phyloP scores from a whole-genome alignment of 164 flowering plant genomes.

The Dillenia turbinata region DNA sequence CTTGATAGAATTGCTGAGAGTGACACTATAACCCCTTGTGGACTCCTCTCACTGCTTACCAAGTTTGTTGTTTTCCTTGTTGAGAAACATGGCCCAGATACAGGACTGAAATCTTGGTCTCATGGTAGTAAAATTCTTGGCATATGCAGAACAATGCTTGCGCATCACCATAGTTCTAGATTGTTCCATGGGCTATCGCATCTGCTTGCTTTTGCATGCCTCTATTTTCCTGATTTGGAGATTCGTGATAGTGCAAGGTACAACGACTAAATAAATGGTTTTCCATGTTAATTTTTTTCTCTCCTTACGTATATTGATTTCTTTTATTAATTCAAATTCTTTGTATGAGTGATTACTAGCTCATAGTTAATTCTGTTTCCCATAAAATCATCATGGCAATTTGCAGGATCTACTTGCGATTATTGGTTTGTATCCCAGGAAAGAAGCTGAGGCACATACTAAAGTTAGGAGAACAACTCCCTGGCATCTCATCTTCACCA shows the following conservation, averaged over 20 bases:
- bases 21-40: constrained; percentile 62
- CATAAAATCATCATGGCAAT: constrained; percentile 2
- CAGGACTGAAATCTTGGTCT: constrained; percentile 77
- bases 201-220: constrained; percentile 72
- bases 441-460: constrained; percentile 72
- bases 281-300: not conserved
- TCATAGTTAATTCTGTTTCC: not conserved
- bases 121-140: constrained; percentile 84
- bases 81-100: constrained; percentile 69
- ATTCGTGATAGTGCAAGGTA: constrained; percentile 98
- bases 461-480: constrained; percentile 59
- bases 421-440: constrained; percentile 89
- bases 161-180: constrained; percentile 76
- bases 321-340: not conserved
- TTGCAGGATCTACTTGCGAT: constrained; percentile 83
- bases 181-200: constrained; percentile 66
- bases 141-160: constrained; percentile 80
- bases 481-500: constrained; percentile 63
- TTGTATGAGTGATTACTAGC: not conserved
- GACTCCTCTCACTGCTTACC: constrained; percentile 63
- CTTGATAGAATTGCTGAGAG: constrained; percentile 76
- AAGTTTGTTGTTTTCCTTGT: constrained; percentile 56
- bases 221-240: constrained; percentile 91
- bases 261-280: not conserved
- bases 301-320: not conserved